Base-by-base conservation (phyloP, 2,329 filamentous ascomycete species). In the Zymoseptoria passerinii region DNA sequence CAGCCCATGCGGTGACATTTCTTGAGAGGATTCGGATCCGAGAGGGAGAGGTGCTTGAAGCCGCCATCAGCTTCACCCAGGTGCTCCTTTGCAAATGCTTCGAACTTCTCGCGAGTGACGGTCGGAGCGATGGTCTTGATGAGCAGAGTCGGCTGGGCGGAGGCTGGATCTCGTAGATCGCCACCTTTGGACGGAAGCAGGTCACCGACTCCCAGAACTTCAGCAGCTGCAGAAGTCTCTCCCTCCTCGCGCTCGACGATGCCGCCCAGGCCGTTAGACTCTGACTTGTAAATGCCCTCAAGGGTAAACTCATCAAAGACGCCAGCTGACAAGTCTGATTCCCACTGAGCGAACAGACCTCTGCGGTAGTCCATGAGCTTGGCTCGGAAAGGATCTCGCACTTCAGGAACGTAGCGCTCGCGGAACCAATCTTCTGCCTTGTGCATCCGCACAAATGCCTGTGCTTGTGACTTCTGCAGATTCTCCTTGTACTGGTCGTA, bases 121-220 rank as follows among this genome's bases (percentile, higher is more conserved):
- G 95, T 95, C 7, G 94, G 94, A 4, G 94, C 92, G 69, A 99
- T 91, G 0, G 94, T 99, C 78, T 99, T 99, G 80, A 99, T 96
- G 52, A 99, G 83, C 18, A 99, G 81, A 0, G 95, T 96, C 13
- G 94, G 94, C 72, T 95, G 90, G 65, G 87, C 86, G 29, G 94
- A 82, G 53, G 88, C 89, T 65, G 96, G 92, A 70, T 99, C 94
- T 44, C 90, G 86, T 54, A 97, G 82, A 64, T 97, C 92, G 53
- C 89, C 90, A 28, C 89, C 90, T 64, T 84, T 85, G 48, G 86
- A 86, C 35, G 94, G 91, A 13, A 97, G 83, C 53, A 97, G 79
- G 72, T 97, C 94, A 52, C 92, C 88, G 48, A 97, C 92, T 54
- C 92, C 91, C 27, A 97, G 81, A 3, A 96, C 91, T 74, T 97